Conservation (phyloP, 768 basidiomycete genomes). For the Filobasidium floriforme region DNA sequence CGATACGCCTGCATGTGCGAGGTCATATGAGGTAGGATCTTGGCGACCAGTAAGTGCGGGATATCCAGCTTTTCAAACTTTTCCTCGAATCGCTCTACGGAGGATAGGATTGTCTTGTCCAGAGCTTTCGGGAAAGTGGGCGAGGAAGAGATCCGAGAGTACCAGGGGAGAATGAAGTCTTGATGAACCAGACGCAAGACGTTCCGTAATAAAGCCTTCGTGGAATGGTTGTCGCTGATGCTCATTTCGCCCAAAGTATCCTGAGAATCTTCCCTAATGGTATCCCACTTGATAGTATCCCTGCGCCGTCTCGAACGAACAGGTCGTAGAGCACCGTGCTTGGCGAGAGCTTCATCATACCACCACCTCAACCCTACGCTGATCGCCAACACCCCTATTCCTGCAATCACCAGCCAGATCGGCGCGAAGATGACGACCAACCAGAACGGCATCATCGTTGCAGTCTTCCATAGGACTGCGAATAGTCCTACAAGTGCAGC, state of each 20-base stretch:
- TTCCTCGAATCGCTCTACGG: constrained; percentile 55
- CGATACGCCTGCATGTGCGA: constrained; percentile 83
- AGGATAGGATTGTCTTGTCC: constrained; percentile 63
- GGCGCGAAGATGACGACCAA: neutral
- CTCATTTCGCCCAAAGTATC: too few species aligned
- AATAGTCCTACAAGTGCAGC: neutral
- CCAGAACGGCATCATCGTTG: neutral
- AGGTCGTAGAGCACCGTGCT: neutral
- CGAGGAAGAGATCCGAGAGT: constrained; percentile 72
- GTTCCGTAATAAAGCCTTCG: neutral
- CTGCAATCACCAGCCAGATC: neutral
- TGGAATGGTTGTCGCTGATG: neutral
- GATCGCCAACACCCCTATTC: neutral
- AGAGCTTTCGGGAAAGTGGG: constrained; percentile 82
- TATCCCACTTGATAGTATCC: too few species aligned
- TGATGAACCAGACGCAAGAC: constrained; percentile 56
- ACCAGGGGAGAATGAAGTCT: constrained; percentile 88
- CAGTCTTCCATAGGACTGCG: neutral
- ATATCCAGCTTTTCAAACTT: constrained; percentile 61
- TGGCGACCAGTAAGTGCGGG: constrained; percentile 67
- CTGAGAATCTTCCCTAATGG: too few species aligned
- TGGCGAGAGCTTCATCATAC: neutral
- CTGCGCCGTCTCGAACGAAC: neutral
- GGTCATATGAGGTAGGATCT: constrained; percentile 80
- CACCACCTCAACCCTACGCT: neutral